A percentile compares a stretch with the other conserved stretches of the same genome.
These are phyloP conservation scores for Leccinum rimulosum DNA, from an alignment of 768 basidiomycete species.

Conservation along the genomic window DNA sequence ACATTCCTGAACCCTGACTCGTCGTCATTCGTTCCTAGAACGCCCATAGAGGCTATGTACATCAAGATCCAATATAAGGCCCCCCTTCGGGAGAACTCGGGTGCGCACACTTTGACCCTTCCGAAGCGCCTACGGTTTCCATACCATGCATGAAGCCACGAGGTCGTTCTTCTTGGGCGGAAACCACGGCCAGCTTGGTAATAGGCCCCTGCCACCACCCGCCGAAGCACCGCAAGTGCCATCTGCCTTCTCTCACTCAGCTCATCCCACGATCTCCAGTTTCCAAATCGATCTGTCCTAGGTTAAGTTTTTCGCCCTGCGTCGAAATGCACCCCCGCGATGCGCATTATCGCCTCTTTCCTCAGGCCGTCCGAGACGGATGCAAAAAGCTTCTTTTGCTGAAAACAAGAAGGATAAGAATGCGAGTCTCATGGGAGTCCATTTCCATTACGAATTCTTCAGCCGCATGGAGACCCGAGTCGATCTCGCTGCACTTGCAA, in stretches of 20 bases:
- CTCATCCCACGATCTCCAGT: neutral
- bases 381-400: neutral
- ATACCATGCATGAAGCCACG: slow-evolving; percentile 11
- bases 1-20: neutral
- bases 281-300: slow-evolving; percentile 12
- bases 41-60: neutral
- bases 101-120: slow-evolving; percentile 1
- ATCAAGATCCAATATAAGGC: neutral
- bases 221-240: slow-evolving; percentile 6
- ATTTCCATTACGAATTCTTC: neutral
- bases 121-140: slow-evolving; percentile 10
- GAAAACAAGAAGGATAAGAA: neutral
- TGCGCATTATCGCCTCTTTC: slow-evolving; percentile 21
- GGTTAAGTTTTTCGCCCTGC: slow-evolving; percentile 1
- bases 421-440: neutral
- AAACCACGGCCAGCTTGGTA: slow-evolving; percentile 14
- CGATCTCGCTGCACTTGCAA: slow-evolving; percentile 23
- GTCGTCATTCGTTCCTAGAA: slow-evolving; percentile 4
- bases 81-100: slow-evolving; percentile 17
- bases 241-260: slow-evolving; percentile 3
- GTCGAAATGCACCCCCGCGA: slow-evolving; percentile 7
- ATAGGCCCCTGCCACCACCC: slow-evolving; percentile 13
- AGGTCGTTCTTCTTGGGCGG: slow-evolving; percentile 16
- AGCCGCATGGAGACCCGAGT: slow-evolving; percentile 14
- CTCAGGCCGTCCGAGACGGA: neutral